Evolutionary conservation across 768 basidiomycete species (phyloP), one percentile per base, ranked within the genome.

Genomic region (Hericium erinaceus): DNA sequence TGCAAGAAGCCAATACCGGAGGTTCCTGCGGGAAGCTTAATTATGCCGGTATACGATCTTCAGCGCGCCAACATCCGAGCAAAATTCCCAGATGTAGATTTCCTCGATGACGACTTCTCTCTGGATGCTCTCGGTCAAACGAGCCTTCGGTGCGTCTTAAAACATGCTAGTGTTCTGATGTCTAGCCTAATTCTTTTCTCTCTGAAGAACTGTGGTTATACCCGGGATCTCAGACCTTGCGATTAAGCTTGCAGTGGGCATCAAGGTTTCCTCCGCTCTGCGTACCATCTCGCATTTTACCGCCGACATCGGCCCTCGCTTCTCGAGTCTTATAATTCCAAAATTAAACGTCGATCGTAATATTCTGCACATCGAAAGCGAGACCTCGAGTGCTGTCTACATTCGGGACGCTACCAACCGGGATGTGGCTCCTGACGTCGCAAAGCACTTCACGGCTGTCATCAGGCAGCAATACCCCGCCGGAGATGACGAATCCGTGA

Each of bases 261-360:
- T 82, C 56, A 80, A 77, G 59, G 79, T 83, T 57, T 81, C 82
- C 18, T 83, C 81, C 20, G 72, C 79, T 1, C 68, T 82, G 48
- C 72, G 82, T 53, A 83, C 81, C 3, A 80, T 83, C 53, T 81
- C 82, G 46, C 82, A 81, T 62, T 81, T 75, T 58, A 81, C 80
- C 2, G 78, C 81, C 24, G 70, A 80, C 62, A 78, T 81, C 61
- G 80, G 79, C 2, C 80, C 80, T 22, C 78, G 80, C 6, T 83
- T 83, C 61, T 80, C 80, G 26, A 58, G 65, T 7, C 74, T 78
- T 1, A 66, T 82, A 33, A 69, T 82, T 26, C 78, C 81, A 5
- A 77, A 73, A 57, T 69, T 82, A n/a, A 60, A 72, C 2, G 67
- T 78, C 39, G 70, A 83, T 57, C 67, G 66, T 8, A 63, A 65